Evolutionary conservation across 129 eudicot genomes (phyloP), one percentile per base, ranked within the genome.

Genomic region (Logfia minima): DNA sequence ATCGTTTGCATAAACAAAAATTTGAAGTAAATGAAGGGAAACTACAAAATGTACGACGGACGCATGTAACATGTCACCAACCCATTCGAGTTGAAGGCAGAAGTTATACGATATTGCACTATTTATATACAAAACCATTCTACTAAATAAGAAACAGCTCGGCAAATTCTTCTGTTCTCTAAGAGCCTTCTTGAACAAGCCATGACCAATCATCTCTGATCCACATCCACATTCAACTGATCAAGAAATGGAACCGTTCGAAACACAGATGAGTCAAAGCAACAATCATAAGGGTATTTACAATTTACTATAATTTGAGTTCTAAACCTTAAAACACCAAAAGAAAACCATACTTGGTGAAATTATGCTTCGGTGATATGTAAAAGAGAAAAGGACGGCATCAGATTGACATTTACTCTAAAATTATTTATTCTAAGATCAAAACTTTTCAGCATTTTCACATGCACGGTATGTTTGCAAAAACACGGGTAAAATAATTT

Each of bases 71-170:
- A 58, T 19, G 63, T 58, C 63, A 58, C 7, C 63, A n/a, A 17
- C 63, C 63, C 63, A 17, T 58, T 58, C 13, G 28, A 58, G 63
- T 58, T 58, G 63, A 19, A 26, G 34, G 52, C 76, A 72, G 76
- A 72, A 19, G 66, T 55, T 72, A 29, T 55, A 51, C 17, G 53
- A 28, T 64, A 48, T 78, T 43, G 71, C 82, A 70, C 82, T 78
- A 79, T 79, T 79, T 79, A 79, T 79, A 71, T 79, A 79, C 83
- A 79, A 71, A 62, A 71, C 65, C 41, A 26, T 59, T 70, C 23
- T 41, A 69, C 53, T 53, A 37, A 66, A 67, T 34, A 24, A 41
- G 61, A 70, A 61, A 29, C 77, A 41, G 48, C 45, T 68, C 17
- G 14, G 35, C 34, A 58, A 70, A 19, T 71, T 43, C 67, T 11